A percentile compares a stretch with the other conserved stretches of the same genome.
phyloP scores from a whole-genome alignment of 805 yeast species.

The Hanseniaspora clermontiae region DNA sequence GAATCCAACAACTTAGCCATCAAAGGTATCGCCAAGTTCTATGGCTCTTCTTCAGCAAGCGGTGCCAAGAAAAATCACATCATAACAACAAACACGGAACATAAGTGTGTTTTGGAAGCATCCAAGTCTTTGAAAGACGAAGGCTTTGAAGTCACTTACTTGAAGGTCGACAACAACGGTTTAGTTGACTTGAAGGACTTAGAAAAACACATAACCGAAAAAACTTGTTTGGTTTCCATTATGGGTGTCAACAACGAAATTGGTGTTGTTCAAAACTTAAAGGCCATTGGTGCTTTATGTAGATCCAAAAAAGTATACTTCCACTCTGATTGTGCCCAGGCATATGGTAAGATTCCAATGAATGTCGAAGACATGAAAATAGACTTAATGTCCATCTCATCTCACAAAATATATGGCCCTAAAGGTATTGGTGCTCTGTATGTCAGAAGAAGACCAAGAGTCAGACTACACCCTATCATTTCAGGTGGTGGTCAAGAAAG shows the following conservation, averaged over 20 bases:
- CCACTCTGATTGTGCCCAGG: slow-evolving; percentile 97
- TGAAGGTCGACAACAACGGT: slow-evolving; percentile 74
- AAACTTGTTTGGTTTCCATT: slow-evolving; percentile 76
- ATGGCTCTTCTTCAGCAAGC: slow-evolving; percentile 43
- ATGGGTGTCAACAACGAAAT: slow-evolving; percentile 98
- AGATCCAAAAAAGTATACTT: slow-evolving; percentile 79
- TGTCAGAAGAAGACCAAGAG: slow-evolving; percentile 96
- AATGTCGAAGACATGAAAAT: slow-evolving; percentile 90
- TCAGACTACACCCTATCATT: slow-evolving; percentile 84
- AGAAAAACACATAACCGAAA: slow-evolving; percentile 74
- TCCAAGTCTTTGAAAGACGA: slow-evolving; percentile 91
- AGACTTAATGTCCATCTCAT: slow-evolving; percentile 84
- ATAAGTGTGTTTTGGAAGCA: slow-evolving; percentile 96
- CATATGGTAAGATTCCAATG: slow-evolving; percentile 81
- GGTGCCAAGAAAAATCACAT: slow-evolving; percentile 57
- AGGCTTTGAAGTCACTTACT: slow-evolving; percentile 89
- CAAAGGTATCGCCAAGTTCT: slow-evolving; percentile 92
- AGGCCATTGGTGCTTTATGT: slow-evolving; percentile 83
- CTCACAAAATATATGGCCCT: slow-evolving; percentile 96
- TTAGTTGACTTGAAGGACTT: slow-evolving; percentile 64
- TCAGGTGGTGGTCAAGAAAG: slow-evolving; percentile 99
- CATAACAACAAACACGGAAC: slow-evolving; percentile 94
- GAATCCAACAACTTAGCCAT: slow-evolving; percentile 90
- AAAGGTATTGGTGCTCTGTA: slow-evolving; percentile 93
- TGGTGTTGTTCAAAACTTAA: slow-evolving; percentile 92